Evolutionary conservation across 1,284 basidiomycete genomes (phyloP), one percentile per base, ranked within the genome.

Genomic region (Ustilago loliicola): DNA sequence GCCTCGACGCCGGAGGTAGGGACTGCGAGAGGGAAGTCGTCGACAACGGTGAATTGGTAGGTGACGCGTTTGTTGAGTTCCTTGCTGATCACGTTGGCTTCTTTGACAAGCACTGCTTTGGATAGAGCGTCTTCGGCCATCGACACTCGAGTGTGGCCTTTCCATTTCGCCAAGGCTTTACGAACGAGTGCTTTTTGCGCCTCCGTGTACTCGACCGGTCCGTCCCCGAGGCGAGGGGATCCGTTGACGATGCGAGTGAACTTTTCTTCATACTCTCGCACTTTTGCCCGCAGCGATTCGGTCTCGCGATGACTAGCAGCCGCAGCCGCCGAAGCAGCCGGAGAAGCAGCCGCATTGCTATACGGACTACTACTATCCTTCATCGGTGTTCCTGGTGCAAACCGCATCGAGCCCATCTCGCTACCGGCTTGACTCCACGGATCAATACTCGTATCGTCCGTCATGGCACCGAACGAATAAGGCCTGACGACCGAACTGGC

Each of bases 51-150:
- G 83, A 97, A 96, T 87, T 99, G 98, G 87, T 96, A 98, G 9
- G 91, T 90, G 47, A 96, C 93, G 51, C 92, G 90, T 85, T 96
- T 95, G 36, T 90, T 89, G 50, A 97, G 90, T 86, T 81, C 73
- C 42, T 66, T 66, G 70, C 82, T 77, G 61, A 85, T 81, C 47
- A 86, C 90, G 85, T 98, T 98, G 10, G 95, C 96, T 87, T 99
- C 96, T 87, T 96, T 96, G 48, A 99, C 88, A 60, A 93, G 87
- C 0, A 95, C 92, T 5, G 96, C 96, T 83, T 92, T 92, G 7
- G 92, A 92, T 52, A 99, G 88, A 10, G 96, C 91, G 53, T 91
- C 81, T 87, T 98, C 96, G 0, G 96, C 94, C 93, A 98, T 96
- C 0, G 92, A 77, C 0, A 85, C 77, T 45, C 72, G 69, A 19